Conservation (phyloP, 1,284 basidiomycete genomes). For the Cutaneotrichosporon curvatum region DNA sequence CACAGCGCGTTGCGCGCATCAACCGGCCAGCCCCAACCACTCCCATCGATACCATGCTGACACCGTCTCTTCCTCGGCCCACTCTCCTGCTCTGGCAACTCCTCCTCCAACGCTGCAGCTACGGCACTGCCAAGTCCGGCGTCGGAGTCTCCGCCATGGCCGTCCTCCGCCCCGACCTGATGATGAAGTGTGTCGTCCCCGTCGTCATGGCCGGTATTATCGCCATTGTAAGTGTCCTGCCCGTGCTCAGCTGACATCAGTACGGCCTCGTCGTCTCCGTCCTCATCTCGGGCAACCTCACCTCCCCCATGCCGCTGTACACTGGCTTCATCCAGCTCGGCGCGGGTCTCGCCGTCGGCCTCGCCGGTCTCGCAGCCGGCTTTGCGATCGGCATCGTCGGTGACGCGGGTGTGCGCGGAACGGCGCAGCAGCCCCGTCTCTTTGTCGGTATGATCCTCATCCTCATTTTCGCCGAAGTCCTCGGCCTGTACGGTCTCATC, state of each 20-base stretch:
- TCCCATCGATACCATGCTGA: not conserved
- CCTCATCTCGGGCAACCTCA: conserved; percentile 63
- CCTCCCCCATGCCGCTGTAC: conserved; percentile 60
- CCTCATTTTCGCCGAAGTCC: conserved; percentile 89
- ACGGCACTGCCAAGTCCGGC: conserved; percentile 96
- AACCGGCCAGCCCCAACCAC: too few relatives aligned
- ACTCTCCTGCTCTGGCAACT: not conserved
- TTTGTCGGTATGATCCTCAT: conserved; percentile 79
- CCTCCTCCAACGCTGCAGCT: conserved; percentile 39
- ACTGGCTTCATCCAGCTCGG: conserved; percentile 84
- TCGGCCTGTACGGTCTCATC: conserved; percentile 57
- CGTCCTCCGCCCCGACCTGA: conserved; percentile 84
- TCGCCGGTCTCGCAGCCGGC: conserved; percentile 81
- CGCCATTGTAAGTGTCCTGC: conserved; percentile 55
- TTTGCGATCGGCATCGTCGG: conserved; percentile 93
- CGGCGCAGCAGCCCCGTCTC: conserved; percentile 82
- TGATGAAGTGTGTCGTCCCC: conserved; percentile 93
- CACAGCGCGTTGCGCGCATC: too few relatives aligned
- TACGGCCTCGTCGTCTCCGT: conserved; percentile 93
- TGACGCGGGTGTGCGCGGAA: conserved; percentile 86
- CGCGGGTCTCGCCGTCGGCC: conserved; percentile 72
- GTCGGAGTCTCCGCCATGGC: conserved; percentile 99
- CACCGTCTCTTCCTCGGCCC: not conserved
- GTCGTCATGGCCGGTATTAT: conserved; percentile 99
- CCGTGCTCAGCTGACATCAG: conserved; percentile 19